Conservation (phyloP, 768 basidiomycete genomes). For the Boletus bicolor region DNA sequence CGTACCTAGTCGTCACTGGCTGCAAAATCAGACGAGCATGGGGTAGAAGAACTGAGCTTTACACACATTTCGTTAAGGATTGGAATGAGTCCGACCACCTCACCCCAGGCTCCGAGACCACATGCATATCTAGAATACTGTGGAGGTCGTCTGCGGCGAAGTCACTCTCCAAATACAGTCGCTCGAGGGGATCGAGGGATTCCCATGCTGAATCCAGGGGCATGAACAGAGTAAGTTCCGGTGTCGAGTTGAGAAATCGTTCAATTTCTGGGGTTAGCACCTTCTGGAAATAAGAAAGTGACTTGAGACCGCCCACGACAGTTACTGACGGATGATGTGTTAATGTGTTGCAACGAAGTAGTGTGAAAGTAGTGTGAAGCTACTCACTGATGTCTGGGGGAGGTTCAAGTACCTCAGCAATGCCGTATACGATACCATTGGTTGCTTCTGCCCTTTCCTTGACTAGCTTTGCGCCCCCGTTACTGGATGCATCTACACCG, state of each 20-base stretch:
- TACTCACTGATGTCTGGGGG: constrained; percentile 72
- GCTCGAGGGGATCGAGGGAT: constrained; percentile 71
- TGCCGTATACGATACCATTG: constrained; percentile 78
- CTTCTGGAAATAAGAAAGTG: constrained; percentile 70
- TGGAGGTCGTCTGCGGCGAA: constrained; percentile 79
- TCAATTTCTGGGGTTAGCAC: constrained; percentile 63
- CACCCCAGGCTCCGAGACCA: constrained; percentile 57
- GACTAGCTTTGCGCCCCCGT: constrained; percentile 66
- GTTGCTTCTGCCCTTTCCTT: constrained; percentile 54
- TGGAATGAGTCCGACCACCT: constrained; percentile 65
- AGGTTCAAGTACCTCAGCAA: constrained; percentile 68
- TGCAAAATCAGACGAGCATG: constrained; percentile 13
- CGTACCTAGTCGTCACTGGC: constrained; percentile 69
- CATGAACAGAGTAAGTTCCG: constrained; percentile 84
- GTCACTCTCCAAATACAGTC: constrained; percentile 83
- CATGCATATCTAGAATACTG: constrained; percentile 76
- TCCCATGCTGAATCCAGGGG: constrained; percentile 85
- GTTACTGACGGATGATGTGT: constrained; percentile 43
- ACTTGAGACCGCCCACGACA: constrained; percentile 54
- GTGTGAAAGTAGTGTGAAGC: not conserved
- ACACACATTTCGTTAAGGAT: constrained; percentile 52
- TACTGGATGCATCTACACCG: constrained; percentile 75
- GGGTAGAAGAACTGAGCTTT: not conserved
- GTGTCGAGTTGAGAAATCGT: constrained; percentile 56
- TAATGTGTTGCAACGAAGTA: not conserved